Base-by-base conservation (phyloP, 2,329 filamentous ascomycete genomes). In the Trichoderma oligosporum region DNA sequence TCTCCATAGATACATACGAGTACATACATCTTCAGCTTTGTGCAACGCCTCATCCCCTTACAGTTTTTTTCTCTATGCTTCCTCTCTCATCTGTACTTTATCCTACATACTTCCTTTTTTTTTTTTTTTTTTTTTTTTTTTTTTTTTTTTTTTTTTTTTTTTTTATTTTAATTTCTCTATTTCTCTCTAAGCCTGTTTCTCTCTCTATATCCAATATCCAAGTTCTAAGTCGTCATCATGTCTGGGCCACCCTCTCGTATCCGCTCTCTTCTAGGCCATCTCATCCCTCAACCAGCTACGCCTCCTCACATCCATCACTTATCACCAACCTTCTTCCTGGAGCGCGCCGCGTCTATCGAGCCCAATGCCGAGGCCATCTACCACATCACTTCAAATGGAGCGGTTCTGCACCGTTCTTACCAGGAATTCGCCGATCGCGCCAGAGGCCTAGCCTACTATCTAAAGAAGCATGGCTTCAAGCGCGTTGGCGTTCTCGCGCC, bases 401-500 rank as follows among this genome's bases (percentile, higher is more conserved):
- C 85, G 65, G 76, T 86, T 24, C 75, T 97, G 31, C 83, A 88
- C 31, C 83, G 92, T 58, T 87, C 83, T 2, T 99, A 99, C 70
- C 77, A 79, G 58, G 87, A 94, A 67, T 85, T 91, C 59, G 89
- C 94, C 14, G 89, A 96, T 67, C 89, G 94, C 41, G 89, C 92
- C 3, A 78, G 89, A 39, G 94, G 93, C 0, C 76, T 99, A 16
- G 92, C 91, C 12, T 97, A 96, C 73, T 97, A 88, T 70, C 70
- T 99, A 57, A 82, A 82, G 64, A 89, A 89, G 70, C 83, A 89
- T 67, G 80, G 82, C 4, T 85, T 84, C 67, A 87, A 84, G 66
- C 82, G 89, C 59, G 88, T 97, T 5, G 94, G 94, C 6, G 86
- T 99, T 46, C 78, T 99, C 9, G 86, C 85, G 7, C 89, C 94